Evolutionary conservation across 306 rosid genomes (phyloP).

Genomic region (Spatholobus suberectus): DNA sequence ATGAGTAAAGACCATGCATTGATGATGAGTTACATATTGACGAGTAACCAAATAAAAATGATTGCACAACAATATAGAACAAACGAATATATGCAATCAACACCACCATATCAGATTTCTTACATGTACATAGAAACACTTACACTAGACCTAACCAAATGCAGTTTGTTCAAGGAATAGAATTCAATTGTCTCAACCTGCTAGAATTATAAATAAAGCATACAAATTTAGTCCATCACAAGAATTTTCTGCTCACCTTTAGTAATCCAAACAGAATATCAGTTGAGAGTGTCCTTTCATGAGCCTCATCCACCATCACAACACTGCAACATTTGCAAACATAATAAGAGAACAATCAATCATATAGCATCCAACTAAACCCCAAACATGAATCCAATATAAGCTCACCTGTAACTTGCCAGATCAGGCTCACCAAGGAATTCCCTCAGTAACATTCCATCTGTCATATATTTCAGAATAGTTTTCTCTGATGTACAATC

Average conservation of each 20-base stretch:
- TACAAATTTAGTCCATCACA: background rate
- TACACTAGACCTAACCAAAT: slow-evolving; percentile 15
- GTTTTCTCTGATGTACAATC: slow-evolving; percentile 98
- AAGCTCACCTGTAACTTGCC: slow-evolving; percentile 91
- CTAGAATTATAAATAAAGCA: slow-evolving; percentile 20
- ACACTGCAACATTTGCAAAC: slow-evolving; percentile 65
- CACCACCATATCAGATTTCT: background rate
- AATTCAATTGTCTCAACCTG: slow-evolving; percentile 24
- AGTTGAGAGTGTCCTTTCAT: slow-evolving; percentile 97
- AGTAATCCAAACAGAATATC: slow-evolving; percentile 94
- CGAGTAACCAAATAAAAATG: slow-evolving; percentile 33
- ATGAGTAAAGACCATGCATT: slow-evolving; percentile 1
- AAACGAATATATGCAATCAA: slow-evolving; percentile 30
- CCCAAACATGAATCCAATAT: slow-evolving; percentile 23
- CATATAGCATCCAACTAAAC: slow-evolving; percentile 29
- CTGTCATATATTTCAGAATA: slow-evolving; percentile 92
- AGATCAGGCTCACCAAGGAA: slow-evolving; percentile 98
- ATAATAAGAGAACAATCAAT: slow-evolving; percentile 36
- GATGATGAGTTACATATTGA: slow-evolving; percentile 28
- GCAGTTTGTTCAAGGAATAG: slow-evolving; percentile 30
- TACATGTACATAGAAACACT: background rate
- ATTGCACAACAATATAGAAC: background rate
- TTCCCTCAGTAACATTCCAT: slow-evolving; percentile 96
- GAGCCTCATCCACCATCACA: slow-evolving; percentile 99
- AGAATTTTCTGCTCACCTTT: slow-evolving; percentile 63